Percentiles rank a stretch among this genome's conserved stretches.
These are phyloP conservation scores for Pestalotiopsis sp. DNA, from an alignment of 2,329 filamentous ascomycete species.

Conservation along the genomic window DNA sequence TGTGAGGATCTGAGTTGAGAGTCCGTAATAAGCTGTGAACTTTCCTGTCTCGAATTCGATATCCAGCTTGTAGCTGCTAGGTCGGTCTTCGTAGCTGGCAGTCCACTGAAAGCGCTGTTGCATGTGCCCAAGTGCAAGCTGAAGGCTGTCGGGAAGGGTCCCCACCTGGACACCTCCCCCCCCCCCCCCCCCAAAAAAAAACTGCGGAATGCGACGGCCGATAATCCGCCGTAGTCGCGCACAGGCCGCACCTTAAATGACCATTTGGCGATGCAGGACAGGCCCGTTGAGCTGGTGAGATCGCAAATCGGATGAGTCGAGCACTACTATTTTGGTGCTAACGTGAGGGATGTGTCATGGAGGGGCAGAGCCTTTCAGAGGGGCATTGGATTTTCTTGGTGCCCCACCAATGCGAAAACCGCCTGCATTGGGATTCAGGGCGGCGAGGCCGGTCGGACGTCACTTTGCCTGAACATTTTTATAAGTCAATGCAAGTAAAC, in stretches of 20 bases:
- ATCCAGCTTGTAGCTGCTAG: too few relatives aligned
- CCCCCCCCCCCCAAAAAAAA: too few relatives aligned
- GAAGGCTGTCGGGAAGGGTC: neutral
- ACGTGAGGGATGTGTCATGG: slow-evolving; percentile 9
- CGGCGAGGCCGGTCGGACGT: slow-evolving; percentile 7
- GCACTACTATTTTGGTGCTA: neutral
- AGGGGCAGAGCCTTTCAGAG: slow-evolving; percentile 4
- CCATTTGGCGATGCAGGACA: neutral
- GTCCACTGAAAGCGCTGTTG: neutral
- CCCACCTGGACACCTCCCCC: neutral
- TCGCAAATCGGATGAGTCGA: neutral
- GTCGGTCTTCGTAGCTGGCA: too few relatives aligned
- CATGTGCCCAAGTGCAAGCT: neutral
- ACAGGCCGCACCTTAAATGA: slow-evolving; percentile 39
- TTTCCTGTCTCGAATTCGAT: too few relatives aligned
- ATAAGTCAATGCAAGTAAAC: neutral
- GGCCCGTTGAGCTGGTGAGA: neutral
- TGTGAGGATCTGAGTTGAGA: too few relatives aligned
- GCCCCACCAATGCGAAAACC: slow-evolving; percentile 13
- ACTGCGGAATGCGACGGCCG: neutral
- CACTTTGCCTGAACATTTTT: neutral
- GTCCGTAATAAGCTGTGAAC: too few relatives aligned
- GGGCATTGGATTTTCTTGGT: neutral
- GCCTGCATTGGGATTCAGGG: neutral
- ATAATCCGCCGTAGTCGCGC: slow-evolving; percentile 17